Base-by-base conservation (phyloP, 1,284 basidiomycete genomes). In the Rhizopogon hawkerae region DNA sequence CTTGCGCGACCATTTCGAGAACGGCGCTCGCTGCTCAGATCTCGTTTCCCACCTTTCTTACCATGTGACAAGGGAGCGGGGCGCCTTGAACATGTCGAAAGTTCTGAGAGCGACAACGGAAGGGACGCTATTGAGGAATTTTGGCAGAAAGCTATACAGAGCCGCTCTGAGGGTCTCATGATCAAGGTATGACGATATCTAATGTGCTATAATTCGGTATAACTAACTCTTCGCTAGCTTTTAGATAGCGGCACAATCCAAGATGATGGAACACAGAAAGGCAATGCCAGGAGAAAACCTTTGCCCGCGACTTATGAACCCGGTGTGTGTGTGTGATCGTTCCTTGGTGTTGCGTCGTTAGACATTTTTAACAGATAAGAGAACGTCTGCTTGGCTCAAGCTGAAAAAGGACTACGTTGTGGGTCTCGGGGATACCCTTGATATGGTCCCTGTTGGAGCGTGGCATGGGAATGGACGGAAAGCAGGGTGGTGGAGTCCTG, bases 381-480 rank as follows among this genome's bases (percentile, higher is more conserved):
- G 85, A 54, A 85, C 83, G 4, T 78, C 76, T 38, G 85, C 87
- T 2, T 89, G 87, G 87, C 65, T 90, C 53, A 91, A 92, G 62
- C 77, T 92, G 44, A 94, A 94, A 69, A 90, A 89, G 61, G 83
- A 86, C 60, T 87, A 86, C 57, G 78, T 83, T 21, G 71, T 72
- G 21, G 80, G 78, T 0, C 60, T 86, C 29, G 80, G 80, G 26
- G 84, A 84, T 56, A 76, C 76, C 34, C 68, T 85, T 21, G 80
- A 82, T 58, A 62, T 82, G 44, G 77, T 89, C n/a, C 88, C 87
- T 2, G 76, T 89, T 51, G 89, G 84, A 34, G 89, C 87, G 14
- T 94, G 89, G 91, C 83, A 94, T 69, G 93, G 93, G 38, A 88
- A 85, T 65, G 93, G 93, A n/a, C 72, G 92, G 33, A 97, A 96